A percentile compares a stretch with the other conserved stretches of the same genome.
phyloP scores from a whole-genome alignment of 1,139 yeast species.

The Torulaspora pretoriensis region DNA sequence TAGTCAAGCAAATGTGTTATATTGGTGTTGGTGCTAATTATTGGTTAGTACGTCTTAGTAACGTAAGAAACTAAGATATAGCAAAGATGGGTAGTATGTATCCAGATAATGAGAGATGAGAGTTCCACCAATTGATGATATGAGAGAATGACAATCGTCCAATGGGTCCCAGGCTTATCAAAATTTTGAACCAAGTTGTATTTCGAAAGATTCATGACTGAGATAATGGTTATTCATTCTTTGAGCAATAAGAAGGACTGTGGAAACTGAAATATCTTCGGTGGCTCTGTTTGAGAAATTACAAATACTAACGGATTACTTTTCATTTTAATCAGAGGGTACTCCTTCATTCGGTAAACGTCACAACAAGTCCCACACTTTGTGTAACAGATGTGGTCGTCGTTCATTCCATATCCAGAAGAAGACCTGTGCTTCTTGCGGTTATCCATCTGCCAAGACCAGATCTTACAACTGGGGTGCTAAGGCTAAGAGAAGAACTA shows the following conservation, averaged over 20 bases:
- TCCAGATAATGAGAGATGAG: background rate
- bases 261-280: background rate
- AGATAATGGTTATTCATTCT: too few species aligned
- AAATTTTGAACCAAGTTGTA: too few species aligned
- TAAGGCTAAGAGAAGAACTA: conserved; percentile 99
- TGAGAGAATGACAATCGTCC: background rate
- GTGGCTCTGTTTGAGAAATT: background rate
- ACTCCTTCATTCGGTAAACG: conserved; percentile 99
- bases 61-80: conserved; percentile 23
- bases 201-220: too few species aligned
- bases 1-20: background rate
- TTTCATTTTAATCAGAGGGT: conserved; percentile 67
- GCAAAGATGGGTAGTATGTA: conserved; percentile 68
- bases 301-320: conserved; percentile 25
- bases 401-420: conserved; percentile 99
- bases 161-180: too few species aligned
- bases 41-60: background rate
- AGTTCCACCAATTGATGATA: background rate
- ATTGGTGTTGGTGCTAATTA: background rate
- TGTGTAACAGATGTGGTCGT: conserved; percentile 99
- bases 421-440: conserved; percentile 98
- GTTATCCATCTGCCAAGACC: conserved; percentile 99
- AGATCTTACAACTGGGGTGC: conserved; percentile 99
- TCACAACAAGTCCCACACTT: conserved; percentile 99
- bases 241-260: background rate